These are phyloP conservation scores for Penicillium palitans DNA, from an alignment of 2,329 filamentous ascomycete genomes.

Conservation along the genomic window DNA sequence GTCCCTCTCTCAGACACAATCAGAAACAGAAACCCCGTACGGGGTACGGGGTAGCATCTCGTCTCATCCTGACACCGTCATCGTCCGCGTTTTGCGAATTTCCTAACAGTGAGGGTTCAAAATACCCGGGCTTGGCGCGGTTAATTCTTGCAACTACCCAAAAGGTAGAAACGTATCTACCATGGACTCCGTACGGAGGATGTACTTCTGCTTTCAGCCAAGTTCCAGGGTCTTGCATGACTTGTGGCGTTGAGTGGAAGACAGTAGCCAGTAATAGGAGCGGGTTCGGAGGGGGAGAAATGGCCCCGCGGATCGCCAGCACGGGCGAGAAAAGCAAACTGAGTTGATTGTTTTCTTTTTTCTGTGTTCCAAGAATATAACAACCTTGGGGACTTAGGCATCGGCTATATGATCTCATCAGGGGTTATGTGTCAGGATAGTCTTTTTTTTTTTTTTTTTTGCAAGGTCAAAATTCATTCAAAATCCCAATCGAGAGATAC, in stretches of 20 bases:
- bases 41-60: background rate
- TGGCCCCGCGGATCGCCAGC: slow-evolving; percentile 10
- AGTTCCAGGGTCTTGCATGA: slow-evolving; percentile 6
- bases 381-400: background rate
- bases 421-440: background rate
- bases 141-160: background rate
- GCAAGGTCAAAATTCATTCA: background rate
- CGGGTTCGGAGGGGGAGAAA: background rate
- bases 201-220: slow-evolving; percentile 1
- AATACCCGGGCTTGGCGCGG: background rate
- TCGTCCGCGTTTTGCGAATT: background rate
- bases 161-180: background rate
- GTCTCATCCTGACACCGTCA: background rate
- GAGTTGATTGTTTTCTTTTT: background rate
- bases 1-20: background rate
- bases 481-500: background rate
- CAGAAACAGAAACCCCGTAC: background rate
- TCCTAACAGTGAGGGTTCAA: background rate
- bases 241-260: background rate
- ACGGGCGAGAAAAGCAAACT: background rate
- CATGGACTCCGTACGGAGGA: background rate
- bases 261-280: background rate
- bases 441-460: background rate
- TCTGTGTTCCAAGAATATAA: background rate
- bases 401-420: background rate